A percentile compares a stretch with the other conserved stretches of the same genome.
These are phyloP conservation scores for Sonneratia alba DNA, from an alignment of 345 rosid genomes.

Conservation along the genomic window DNA sequence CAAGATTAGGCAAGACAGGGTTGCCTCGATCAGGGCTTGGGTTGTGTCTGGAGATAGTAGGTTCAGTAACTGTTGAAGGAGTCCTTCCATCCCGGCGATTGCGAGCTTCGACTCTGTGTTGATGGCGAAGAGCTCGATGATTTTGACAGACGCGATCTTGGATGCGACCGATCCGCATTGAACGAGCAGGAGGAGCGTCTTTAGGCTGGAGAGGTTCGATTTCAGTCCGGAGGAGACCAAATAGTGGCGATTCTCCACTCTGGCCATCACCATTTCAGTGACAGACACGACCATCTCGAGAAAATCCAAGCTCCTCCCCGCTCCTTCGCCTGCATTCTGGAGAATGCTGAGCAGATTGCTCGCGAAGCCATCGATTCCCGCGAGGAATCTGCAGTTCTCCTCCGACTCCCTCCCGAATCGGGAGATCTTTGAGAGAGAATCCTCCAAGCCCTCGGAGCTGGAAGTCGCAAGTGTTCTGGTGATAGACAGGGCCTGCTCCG, in stretches of 20 bases:
- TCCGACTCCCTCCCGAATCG: conserved; percentile 47
- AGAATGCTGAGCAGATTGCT: conserved; percentile 45
- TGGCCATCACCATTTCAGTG: conserved; percentile 29
- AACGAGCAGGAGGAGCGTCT: conserved; percentile 35
- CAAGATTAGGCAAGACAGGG: conserved; percentile 45
- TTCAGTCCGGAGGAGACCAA: conserved; percentile 30
- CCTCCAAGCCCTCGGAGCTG: conserved; percentile 5
- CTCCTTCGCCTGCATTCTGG: conserved; percentile 19
- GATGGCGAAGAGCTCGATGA: conserved; percentile 47
- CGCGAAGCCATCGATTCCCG: conserved; percentile 36
- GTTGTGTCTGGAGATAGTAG: conserved; percentile 24
- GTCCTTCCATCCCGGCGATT: conserved; percentile 48
- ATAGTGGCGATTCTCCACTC: conserved; percentile 28
- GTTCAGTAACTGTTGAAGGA: conserved; percentile 36
- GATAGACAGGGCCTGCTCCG: background rate
- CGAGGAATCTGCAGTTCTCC: conserved; percentile 44
- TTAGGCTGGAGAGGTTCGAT: conserved; percentile 22
- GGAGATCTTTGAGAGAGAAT: conserved; percentile 26
- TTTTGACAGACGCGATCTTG: conserved; percentile 40
- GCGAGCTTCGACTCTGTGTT: conserved; percentile 41
- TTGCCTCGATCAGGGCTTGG: conserved; percentile 49
- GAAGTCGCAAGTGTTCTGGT: conserved; percentile 16
- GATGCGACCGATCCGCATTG: conserved; percentile 36
- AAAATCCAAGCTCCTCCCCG: conserved; percentile 13
- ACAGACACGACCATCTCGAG: conserved; percentile 33